These are phyloP conservation scores for Erigeron philadelphicus DNA, from an alignment of 140 eudicot genomes.

Conservation along the genomic window DNA sequence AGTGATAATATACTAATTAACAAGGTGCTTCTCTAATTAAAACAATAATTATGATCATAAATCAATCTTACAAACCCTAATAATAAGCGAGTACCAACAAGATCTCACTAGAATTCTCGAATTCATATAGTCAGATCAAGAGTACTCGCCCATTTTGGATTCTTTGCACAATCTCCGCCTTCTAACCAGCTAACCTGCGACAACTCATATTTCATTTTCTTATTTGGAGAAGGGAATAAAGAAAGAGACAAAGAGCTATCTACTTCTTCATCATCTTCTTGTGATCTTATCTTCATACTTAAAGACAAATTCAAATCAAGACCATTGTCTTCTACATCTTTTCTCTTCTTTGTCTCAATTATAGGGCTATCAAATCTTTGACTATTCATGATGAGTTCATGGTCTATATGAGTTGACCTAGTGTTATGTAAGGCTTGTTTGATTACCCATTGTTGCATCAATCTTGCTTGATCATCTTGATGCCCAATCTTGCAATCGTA, in stretches of 20 bases:
- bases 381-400: conserved; percentile 24
- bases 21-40: conserved; percentile 13
- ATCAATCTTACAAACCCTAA: conserved; percentile 34
- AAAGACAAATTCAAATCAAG: conserved; percentile 41
- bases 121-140: conserved; percentile 64
- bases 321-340: conserved; percentile 31
- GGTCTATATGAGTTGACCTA: conserved; percentile 30
- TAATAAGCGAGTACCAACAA: conserved; percentile 50
- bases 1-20: conserved; percentile 11
- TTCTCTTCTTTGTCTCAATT: conserved; percentile 34
- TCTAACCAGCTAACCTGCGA: conserved; percentile 27
- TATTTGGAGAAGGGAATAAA: conserved; percentile 32
- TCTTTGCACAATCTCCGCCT: conserved; percentile 23
- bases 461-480: conserved; percentile 26
- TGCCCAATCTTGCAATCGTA: conserved; percentile 26
- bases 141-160: conserved; percentile 49
- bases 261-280: conserved; percentile 43
- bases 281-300: conserved; percentile 32
- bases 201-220: conserved; percentile 13
- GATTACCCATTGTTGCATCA: conserved; percentile 29
- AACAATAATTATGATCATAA: conserved; percentile 22
- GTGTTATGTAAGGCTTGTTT: conserved; percentile 30
- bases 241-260: conserved; percentile 45
- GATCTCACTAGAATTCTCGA: conserved; percentile 55
- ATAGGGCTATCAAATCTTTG: conserved; percentile 27